Percentiles rank a stretch among this genome's conserved stretches.
Evolutionary conservation across 2,329 filamentous ascomycete species (phyloP).

Genomic region (Cercospora sesami): DNA sequence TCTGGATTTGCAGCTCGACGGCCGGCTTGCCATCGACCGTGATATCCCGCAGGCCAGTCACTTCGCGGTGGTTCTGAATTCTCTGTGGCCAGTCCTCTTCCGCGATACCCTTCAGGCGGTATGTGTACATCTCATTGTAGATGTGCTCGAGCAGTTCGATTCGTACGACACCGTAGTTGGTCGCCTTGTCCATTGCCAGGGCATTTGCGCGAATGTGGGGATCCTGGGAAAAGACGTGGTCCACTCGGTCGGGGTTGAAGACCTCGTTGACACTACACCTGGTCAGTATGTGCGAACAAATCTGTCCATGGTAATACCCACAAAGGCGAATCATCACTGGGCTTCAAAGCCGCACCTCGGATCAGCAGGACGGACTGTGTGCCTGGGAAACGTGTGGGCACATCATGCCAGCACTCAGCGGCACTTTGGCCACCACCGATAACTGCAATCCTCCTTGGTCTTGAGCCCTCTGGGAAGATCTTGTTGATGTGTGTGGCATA

Average conservation of each 20-base stretch:
- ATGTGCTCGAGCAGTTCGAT: slow-evolving; percentile 86
- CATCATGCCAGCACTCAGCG: slow-evolving; percentile 90
- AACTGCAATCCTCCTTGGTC: slow-evolving; percentile 73
- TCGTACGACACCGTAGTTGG: slow-evolving; percentile 93
- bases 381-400: slow-evolving; percentile 80
- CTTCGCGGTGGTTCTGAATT: slow-evolving; percentile 68
- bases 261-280: slow-evolving; percentile 73
- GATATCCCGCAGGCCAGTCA: slow-evolving; percentile 55
- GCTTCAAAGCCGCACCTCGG: slow-evolving; percentile 77
- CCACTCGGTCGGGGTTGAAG: slow-evolving; percentile 85
- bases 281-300: slow-evolving; percentile 51
- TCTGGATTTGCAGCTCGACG: slow-evolving; percentile 62
- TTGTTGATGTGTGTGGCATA: slow-evolving; percentile 67
- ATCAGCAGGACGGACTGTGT: slow-evolving; percentile 76
- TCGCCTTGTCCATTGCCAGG: slow-evolving; percentile 72
- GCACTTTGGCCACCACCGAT: slow-evolving; percentile 89
- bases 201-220: slow-evolving; percentile 60
- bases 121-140: slow-evolving; percentile 84
- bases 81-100: slow-evolving; percentile 77
- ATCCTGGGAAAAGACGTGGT: slow-evolving; percentile 70
- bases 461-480: slow-evolving; percentile 58
- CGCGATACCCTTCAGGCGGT: slow-evolving; percentile 70
- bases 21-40: slow-evolving; percentile 42
- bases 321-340: slow-evolving; percentile 94
- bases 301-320: slow-evolving; percentile 11